Evolutionary conservation across 345 rosid genomes (phyloP).

Genomic region (Citrus reticulata): DNA sequence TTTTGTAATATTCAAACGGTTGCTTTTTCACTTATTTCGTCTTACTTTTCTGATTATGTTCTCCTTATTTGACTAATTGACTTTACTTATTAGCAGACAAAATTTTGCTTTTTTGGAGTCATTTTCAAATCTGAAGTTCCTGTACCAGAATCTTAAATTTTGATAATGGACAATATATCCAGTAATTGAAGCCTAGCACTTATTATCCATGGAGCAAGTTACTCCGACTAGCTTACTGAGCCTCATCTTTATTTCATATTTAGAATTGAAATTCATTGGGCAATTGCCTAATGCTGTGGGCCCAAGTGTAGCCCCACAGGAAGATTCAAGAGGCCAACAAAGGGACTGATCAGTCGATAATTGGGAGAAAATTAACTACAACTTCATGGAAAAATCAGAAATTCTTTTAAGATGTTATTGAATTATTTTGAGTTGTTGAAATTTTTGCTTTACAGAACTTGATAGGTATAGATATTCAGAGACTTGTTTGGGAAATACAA

Average conservation of each 20-base stretch:
- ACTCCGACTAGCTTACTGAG: neutral
- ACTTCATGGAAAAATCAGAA: neutral
- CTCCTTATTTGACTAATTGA: neutral
- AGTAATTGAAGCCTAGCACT: neutral
- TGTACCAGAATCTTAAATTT: neutral
- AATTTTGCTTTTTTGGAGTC: neutral
- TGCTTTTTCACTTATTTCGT: neutral
- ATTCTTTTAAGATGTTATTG: too few species aligned
- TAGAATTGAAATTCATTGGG: too few species aligned
- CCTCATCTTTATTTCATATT: too few species aligned
- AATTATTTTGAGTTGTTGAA: neutral
- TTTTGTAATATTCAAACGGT: neutral
- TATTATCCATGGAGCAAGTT: neutral
- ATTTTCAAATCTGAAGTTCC: neutral
- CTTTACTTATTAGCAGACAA: neutral
- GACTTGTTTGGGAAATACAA: neutral
- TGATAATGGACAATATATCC: neutral
- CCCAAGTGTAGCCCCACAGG: neutral
- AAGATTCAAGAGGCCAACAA: neutral
- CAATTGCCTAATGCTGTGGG: neutral
- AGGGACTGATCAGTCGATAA: neutral
- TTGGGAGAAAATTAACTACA: neutral
- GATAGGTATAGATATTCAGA: neutral
- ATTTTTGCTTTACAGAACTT: neutral
- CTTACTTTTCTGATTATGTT: neutral